phyloP scores from a whole-genome alignment of 208 protist species.

The Leishmania mexicana region DNA sequence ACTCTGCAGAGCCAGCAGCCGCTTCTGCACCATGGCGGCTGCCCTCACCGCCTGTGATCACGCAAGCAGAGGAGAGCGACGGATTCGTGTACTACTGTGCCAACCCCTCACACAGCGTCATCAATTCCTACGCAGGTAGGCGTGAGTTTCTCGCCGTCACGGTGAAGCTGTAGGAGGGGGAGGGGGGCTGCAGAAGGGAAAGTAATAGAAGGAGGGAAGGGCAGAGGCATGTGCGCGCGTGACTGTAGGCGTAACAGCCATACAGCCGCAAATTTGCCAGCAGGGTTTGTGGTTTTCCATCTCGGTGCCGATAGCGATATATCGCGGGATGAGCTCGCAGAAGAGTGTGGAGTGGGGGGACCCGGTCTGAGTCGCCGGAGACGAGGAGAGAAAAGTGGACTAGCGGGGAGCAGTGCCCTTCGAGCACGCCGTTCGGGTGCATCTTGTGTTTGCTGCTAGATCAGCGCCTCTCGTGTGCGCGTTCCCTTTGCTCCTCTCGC shows the following conservation, averaged over 20 bases:
- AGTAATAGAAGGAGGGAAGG: background rate
- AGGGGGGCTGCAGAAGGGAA: background rate
- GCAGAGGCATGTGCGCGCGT: background rate
- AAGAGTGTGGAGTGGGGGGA: background rate
- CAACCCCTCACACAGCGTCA: conserved; percentile 39
- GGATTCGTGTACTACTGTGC: conserved; percentile 82
- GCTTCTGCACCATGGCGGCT: background rate
- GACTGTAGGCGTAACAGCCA: background rate
- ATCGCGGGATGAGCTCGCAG: background rate
- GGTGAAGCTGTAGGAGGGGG: background rate
- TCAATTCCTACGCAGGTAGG: conserved; percentile 11
- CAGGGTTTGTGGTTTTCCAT: background rate
- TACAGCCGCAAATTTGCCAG: background rate
- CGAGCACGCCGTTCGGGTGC: background rate
- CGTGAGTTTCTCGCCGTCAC: background rate
- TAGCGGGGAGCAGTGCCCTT: background rate
- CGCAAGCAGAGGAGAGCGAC: conserved; percentile 33
- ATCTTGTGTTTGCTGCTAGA: too few species aligned
- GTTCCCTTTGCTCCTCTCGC: background rate
- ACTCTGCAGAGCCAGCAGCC: background rate
- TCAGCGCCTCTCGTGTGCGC: background rate
- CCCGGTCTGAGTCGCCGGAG: background rate
- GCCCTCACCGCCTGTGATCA: conserved; percentile 22
- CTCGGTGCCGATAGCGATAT: background rate
- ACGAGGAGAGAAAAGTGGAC: background rate